Percentiles rank a stretch among this genome's conserved stretches.
Conservation (phyloP, 2,329 filamentous ascomycete genomes). For the Xylariaceae sp. region DNA sequence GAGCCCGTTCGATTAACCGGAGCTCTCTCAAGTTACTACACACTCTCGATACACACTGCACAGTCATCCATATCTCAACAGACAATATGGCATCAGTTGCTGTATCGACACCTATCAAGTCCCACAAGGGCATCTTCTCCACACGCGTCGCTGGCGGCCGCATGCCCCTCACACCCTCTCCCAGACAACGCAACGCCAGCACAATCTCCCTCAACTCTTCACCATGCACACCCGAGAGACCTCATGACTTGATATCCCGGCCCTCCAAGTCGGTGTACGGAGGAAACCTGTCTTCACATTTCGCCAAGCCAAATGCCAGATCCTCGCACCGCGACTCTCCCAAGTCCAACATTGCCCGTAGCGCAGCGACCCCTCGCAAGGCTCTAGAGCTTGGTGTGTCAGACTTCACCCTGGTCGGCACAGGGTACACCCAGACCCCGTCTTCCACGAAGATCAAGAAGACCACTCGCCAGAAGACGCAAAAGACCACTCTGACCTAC, state of each 20-base stretch:
- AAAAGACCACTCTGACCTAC: constrained; percentile 76
- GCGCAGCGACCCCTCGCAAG: constrained; percentile 70
- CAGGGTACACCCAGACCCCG: constrained; percentile 62
- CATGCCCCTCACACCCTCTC: constrained; percentile 90
- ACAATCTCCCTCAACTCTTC: constrained; percentile 55
- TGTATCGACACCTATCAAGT: constrained; percentile 90
- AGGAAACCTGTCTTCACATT: constrained; percentile 72
- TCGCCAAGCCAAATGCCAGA: constrained; percentile 64
- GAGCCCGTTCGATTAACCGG: constrained; percentile 45
- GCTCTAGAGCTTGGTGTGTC: constrained; percentile 84
- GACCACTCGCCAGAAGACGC: constrained; percentile 44
- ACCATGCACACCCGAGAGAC: constrained; percentile 70
- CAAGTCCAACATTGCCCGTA: constrained; percentile 89
- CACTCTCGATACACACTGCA: constrained; percentile 7
- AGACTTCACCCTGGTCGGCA: constrained; percentile 85
- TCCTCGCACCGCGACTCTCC: constrained; percentile 75
- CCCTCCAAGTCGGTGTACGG: constrained; percentile 70
- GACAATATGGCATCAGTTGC: constrained; percentile 69
- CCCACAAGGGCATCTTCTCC: constrained; percentile 87
- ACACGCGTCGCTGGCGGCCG: constrained; percentile 89
- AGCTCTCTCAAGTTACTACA: constrained; percentile 28
- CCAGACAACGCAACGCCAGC: constrained; percentile 55
- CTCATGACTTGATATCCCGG: constrained; percentile 43
- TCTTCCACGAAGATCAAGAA: constrained; percentile 49
- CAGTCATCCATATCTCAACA: constrained; percentile 33